A percentile compares a stretch with the other conserved stretches of the same genome.
Conservation (phyloP, 2,329 filamentous ascomycete species). For the Sporothrix luriei region DNA sequence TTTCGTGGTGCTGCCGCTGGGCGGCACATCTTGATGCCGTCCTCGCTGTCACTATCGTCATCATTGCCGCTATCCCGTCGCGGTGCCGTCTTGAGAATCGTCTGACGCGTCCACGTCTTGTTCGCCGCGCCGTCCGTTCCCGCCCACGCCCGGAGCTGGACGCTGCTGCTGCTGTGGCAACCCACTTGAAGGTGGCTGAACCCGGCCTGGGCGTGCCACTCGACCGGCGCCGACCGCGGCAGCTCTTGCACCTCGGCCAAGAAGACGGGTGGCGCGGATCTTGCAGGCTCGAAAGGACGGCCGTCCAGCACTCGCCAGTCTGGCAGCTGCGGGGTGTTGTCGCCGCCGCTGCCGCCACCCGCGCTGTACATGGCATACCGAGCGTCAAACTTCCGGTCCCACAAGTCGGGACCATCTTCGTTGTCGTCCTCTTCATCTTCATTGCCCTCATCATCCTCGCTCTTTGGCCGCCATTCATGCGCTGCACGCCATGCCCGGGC, state of each 20-base stretch:
- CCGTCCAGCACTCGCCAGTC: slow-evolving; percentile 52
- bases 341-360: neutral
- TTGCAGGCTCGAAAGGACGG: slow-evolving; percentile 24
- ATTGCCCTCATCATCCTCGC: slow-evolving; percentile 42
- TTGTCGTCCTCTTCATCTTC: slow-evolving; percentile 56
- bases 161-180: slow-evolving; percentile 19
- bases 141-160: neutral
- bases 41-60: neutral
- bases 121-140: neutral
- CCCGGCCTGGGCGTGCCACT: slow-evolving; percentile 78
- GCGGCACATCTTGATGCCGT: neutral
- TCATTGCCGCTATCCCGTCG: slow-evolving; percentile 20
- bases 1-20: neutral
- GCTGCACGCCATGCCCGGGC: slow-evolving; percentile 53
- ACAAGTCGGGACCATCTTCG: slow-evolving; percentile 62
- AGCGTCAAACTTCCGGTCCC: slow-evolving; percentile 65
- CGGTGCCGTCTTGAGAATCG: neutral
- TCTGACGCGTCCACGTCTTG: slow-evolving; percentile 17
- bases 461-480: slow-evolving; percentile 43
- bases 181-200: slow-evolving; percentile 45
- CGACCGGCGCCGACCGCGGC: slow-evolving; percentile 72
- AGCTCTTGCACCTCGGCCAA: slow-evolving; percentile 75
- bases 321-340: slow-evolving; percentile 46
- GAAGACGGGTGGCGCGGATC: slow-evolving; percentile 65
- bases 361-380: slow-evolving; percentile 48